Evolutionary conservation across 2,329 filamentous ascomycete genomes (phyloP), one percentile per base, ranked within the genome.

Genomic region (Decorospora gaudefroyi): DNA sequence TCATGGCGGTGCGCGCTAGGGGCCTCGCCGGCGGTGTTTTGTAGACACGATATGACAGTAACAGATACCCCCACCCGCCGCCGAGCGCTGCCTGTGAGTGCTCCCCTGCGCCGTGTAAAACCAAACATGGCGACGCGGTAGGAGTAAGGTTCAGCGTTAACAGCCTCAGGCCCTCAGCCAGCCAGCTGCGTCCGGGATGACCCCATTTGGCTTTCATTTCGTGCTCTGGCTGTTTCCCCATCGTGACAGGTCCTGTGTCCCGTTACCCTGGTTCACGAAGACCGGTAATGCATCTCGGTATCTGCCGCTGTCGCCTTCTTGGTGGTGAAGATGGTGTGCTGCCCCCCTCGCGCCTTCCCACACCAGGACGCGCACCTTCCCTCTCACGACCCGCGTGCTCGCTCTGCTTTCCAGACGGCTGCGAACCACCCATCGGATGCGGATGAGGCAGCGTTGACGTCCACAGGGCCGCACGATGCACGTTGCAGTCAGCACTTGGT

Each of bases 401-500:
- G n/a, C n/a, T n/a, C n/a, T n/a, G n/a, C n/a, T n/a, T n/a, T n/a
- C n/a, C n/a, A n/a, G n/a, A n/a, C 25, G 31, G 28, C 38, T 32
- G 43, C 28, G 23, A 36, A 32, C 21, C 43, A 36, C 28, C 26
- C 23, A n/a, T n/a, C n/a, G n/a, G n/a, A n/a, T n/a, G n/a, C 27
- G 18, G 34, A 29, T 34, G 33, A 48, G 38, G 40, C 44, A 37
- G 41, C 38, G 22, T 41, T n/a, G n/a, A n/a, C n/a, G n/a, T 38
- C 32, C 29, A 32, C n/a, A 51, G 51, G 49, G 55, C 51, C 56
- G 59, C 59, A 62, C 59, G 59, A 62, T 55, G 59, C 57, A 62
- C 57, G 59, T 62, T 62, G 56, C 57, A 55, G 51, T 55, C 59
- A 62, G 50, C 55, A 55, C 55, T 59, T 42, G 53, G 50, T 40